Evolutionary conservation across 2,329 filamentous ascomycete genomes (phyloP).

Genomic region (Aspergillus intermedius): DNA sequence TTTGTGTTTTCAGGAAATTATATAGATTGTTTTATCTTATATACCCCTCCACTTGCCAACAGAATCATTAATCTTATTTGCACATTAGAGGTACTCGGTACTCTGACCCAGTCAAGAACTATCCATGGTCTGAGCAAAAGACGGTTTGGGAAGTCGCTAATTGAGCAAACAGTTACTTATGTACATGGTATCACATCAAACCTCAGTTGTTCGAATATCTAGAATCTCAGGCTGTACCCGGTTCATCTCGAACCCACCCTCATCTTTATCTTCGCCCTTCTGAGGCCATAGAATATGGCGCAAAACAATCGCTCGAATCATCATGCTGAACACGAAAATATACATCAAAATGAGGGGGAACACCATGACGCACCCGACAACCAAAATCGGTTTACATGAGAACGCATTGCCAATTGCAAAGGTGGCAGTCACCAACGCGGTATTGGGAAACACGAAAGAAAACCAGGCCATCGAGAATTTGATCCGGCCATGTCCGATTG

Average conservation of each 20-base stretch:
- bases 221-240: slow-evolving; percentile 19
- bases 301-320: slow-evolving; percentile 61
- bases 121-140: neutral
- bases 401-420: slow-evolving; percentile 62
- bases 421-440: slow-evolving; percentile 65
- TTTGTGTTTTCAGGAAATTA: no score
- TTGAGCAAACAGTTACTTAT: slow-evolving; percentile 3
- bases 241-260: slow-evolving; percentile 50
- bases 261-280: slow-evolving; percentile 59
- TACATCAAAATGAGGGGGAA: slow-evolving; percentile 61
- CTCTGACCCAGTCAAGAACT: neutral
- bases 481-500: slow-evolving; percentile 55
- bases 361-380: slow-evolving; percentile 63
- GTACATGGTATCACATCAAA: slow-evolving; percentile 5
- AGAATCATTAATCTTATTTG: no score
- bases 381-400: slow-evolving; percentile 52
- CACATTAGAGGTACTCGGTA: neutral
- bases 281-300: slow-evolving; percentile 71
- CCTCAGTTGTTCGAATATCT: slow-evolving; percentile 5
- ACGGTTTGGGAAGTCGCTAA: neutral
- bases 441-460: slow-evolving; percentile 76
- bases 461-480: slow-evolving; percentile 82
- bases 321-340: slow-evolving; percentile 61
- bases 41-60: no score
- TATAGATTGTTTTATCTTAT: no score